Base-by-base conservation (phyloP, 83 land plant species). In the Picea mariana region DNA sequence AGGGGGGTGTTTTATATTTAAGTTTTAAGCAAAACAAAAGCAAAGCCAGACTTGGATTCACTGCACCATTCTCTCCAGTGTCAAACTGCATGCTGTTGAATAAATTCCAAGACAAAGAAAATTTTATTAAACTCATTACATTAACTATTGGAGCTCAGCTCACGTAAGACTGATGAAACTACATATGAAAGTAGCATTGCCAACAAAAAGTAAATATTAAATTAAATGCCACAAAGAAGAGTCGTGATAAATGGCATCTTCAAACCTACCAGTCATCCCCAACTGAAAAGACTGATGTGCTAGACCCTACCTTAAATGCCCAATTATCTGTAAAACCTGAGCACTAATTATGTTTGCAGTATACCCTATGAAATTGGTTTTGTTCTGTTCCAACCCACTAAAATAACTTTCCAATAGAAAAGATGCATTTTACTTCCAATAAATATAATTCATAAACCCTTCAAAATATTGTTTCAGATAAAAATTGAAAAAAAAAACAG, bases 401-500 rank as follows among this genome's bases (percentile, higher is more conserved):
- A 49, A 58, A 58, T 58, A 58, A 58, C 60, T 15, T 15, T 15
- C 59, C 59, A 58, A 58, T 58, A 58, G 60, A 16, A 58, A 58
- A 58, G 60, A 17, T 58, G 60, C 16, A 58, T 3, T 58, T 58
- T 15, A 58, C 5, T 13, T 58, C 16, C 17, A 58, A 58, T 12
- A 75, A 49, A 21, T 23, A 47, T 4, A 44, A 18, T n/a, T 20
- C 5, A 18, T 44, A 75, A 58, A 75, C 11, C 12, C 23, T 44
- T 49, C 59, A 20, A 75, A 23, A 27, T 47, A 77, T 52, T 27
- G 58, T 58, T 52, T 81, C n/a, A 44, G 49, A n/a, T 65, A 62
- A 23, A 40, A 38, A n/a, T 44, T n/a, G 16, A 6, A 77, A 64
- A 82, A 5, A n/a, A 59, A 49, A 26, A 6, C 81, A 77, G 85